These are phyloP conservation scores for Jaltomata sinuosa DNA, from an alignment of 257 asterid species.

Conservation along the genomic window DNA sequence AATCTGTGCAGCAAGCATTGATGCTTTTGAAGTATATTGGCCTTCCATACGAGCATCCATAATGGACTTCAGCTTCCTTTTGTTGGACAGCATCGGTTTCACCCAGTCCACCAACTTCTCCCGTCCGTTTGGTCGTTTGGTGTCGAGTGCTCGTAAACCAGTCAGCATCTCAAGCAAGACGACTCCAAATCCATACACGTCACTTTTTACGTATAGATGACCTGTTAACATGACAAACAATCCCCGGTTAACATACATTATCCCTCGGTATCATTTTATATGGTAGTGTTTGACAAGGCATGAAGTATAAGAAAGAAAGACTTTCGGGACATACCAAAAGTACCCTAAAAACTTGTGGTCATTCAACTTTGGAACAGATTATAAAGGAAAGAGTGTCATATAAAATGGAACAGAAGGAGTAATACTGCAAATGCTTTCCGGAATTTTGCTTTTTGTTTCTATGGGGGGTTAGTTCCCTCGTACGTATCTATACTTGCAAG, in stretches of 20 bases:
- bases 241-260: neutral
- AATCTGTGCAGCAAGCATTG: slow-evolving; percentile 11
- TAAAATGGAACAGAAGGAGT: neutral
- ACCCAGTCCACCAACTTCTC: slow-evolving; percentile 9
- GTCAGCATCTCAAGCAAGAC: slow-evolving; percentile 17
- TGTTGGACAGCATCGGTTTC: slow-evolving; percentile 6
- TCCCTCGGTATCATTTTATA: neutral
- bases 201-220: slow-evolving; percentile 16
- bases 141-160: slow-evolving; percentile 7
- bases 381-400: neutral
- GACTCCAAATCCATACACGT: slow-evolving; percentile 16
- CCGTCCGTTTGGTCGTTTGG: neutral
- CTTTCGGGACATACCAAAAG: neutral
- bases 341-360: neutral
- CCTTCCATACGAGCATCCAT: slow-evolving; percentile 14
- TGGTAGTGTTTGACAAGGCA: neutral
- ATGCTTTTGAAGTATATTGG: slow-evolving; percentile 11
- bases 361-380: neutral
- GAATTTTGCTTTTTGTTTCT: neutral
- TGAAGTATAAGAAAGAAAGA: neutral
- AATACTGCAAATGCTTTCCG: neutral
- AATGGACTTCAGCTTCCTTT: slow-evolving; percentile 7
- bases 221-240: neutral
- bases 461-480: neutral
- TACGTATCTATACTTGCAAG: neutral